Evolutionary conservation across 768 basidiomycete genomes (phyloP), one percentile per base, ranked within the genome.

Genomic region (Peribolospora kevripleyi): DNA sequence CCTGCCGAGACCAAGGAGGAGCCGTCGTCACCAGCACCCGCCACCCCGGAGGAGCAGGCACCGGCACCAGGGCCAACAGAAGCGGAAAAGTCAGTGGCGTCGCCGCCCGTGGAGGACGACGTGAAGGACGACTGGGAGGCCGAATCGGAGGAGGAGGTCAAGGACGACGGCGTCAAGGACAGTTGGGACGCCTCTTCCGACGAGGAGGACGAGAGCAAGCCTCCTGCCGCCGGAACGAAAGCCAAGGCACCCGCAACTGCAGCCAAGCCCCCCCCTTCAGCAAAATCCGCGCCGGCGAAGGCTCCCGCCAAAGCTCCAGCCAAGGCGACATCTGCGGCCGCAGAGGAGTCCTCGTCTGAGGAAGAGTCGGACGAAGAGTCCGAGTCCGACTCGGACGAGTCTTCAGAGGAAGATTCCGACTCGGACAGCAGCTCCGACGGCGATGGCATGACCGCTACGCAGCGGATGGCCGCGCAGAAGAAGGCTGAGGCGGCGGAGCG

Each of bases 401-500:
- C 70, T 56, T 75, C 69, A 2, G 70, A 75, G 46, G 59, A 61
- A 10, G 62, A 63, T 37, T 60, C 59, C 1, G 67, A 68, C 41
- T 60, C 62, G 39, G 60, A 61, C n/a, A 59, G 60, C 5, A 55
- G 59, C 43, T 65, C 65, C n/a, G 61, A 61, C 36, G 65, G 65
- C 46, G 61, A 64, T 25, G 81, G 77, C 48, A 69, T 83, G 65
- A 80, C 82, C 3, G 72, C 68, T 38, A 68, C 77, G 4, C 80
- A 88, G 67, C 76, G 74, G 58, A 67, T 79, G 63, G 76, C 75
- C 7, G 76, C 76, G 14, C 75, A 82, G 66, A 73, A 72, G 59
- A 91, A 88, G 69, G 80, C 79, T 0, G 82, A 84, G 59, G 86
- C 87, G n/a, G 80, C 80, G 42, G 81, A 76, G 14, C 77, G 86